These are phyloP conservation scores for Populus alba DNA, from an alignment of 345 rosid genomes.

Conservation along the genomic window DNA sequence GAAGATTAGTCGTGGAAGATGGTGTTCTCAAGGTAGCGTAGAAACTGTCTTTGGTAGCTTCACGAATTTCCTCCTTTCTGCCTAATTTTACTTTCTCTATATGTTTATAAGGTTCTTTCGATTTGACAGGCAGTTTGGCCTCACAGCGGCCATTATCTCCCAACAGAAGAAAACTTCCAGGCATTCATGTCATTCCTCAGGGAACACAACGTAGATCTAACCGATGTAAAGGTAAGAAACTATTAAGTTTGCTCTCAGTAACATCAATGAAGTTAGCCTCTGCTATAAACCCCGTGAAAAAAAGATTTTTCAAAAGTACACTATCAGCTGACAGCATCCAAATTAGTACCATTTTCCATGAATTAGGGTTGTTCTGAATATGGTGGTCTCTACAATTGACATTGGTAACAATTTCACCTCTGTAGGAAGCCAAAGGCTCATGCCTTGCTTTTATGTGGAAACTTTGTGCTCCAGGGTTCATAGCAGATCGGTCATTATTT, in stretches of 20 bases:
- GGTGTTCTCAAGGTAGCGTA: constrained; percentile 60
- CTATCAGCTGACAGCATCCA: neutral
- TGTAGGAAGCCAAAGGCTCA: neutral
- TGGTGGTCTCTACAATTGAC: neutral
- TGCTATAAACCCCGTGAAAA: neutral
- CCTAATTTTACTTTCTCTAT: neutral
- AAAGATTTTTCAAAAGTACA: neutral
- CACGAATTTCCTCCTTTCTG: neutral
- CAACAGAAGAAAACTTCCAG: constrained; percentile 86
- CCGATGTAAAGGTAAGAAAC: constrained; percentile 47
- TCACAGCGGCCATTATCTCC: constrained; percentile 95
- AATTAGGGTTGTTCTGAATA: neutral
- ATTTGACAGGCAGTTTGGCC: constrained; percentile 79
- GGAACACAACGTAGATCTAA: constrained; percentile 67
- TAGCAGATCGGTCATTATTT: neutral
- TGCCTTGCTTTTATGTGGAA: neutral
- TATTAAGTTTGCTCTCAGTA: neutral
- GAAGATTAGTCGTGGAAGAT: constrained; percentile 63
- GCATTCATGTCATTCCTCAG: constrained; percentile 65
- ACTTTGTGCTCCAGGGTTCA: neutral
- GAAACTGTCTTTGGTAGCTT: neutral
- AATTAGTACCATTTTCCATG: neutral
- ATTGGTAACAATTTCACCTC: neutral
- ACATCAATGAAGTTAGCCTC: neutral
- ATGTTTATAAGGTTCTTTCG: constrained; percentile 2